Base-by-base conservation (phyloP, 345 rosid genomes). In the Eucalyptus curtisii region DNA sequence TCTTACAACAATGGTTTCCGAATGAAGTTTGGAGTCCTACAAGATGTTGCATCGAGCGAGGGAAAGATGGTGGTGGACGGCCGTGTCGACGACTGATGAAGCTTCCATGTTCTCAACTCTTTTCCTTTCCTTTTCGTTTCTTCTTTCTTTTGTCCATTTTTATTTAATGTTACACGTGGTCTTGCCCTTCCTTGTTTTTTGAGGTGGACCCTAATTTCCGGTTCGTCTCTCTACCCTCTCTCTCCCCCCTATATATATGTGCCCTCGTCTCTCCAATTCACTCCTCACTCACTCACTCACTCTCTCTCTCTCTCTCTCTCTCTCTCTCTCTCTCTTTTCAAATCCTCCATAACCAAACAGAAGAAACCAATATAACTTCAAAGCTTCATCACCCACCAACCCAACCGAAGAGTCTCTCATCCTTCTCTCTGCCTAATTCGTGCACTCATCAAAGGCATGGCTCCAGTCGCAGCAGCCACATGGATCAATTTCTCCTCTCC, bases 151-250 rank as follows among this genome's bases (percentile, higher is more conserved):
- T 37, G 20, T 71, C 44, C 40, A 12, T 5, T 37, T 71, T 37
- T 20, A 37, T 40, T 76, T 37, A 76, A 76, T 20, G 47, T 10
- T 85, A 92, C 94, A 92, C 93, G 93, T 91, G 91, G 90, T 90
- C 87, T 31, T 59, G 31, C 37, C 66, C 15, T 48, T 4, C 84
- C 52, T 49, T 48, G 55, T 48, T 14, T 47, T 20, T 47, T 33
- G 61, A 37, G 37, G 87, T 20, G 87, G 87, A 19, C 64, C 59
- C 87, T 40, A 14, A 7, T 50, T 50, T 52, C 30, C 84, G 27
- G 30, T 76, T 40, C 47, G 27, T 11, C 47, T 76, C 45, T 76
- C 47, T 64, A 25, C 82, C 27, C 45, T 37, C 47, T 64, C 61
- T 55, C 61, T 55, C 61, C 53, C 47, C 3, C 2, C 45, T 76